Conservation (phyloP, 306 rosid species). For the Quercus rubra region DNA sequence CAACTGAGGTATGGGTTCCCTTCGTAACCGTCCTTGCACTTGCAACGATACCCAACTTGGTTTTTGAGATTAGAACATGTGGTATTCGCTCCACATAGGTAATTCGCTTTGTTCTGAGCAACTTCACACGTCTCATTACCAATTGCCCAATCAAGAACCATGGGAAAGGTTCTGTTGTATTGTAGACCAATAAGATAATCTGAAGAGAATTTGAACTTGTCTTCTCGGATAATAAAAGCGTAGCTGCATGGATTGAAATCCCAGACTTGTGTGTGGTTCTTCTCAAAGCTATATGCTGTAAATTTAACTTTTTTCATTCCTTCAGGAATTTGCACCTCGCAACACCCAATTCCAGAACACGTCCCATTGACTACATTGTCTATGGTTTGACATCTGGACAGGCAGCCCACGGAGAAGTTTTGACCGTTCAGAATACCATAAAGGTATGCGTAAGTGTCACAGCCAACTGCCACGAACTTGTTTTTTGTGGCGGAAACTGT, state of each 20-base stretch:
- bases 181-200: not conserved
- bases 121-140: not conserved
- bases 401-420: not conserved
- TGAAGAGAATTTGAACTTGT: too few species aligned
- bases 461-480: too few species aligned
- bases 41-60: slow-evolving; percentile 19
- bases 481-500: too few species aligned
- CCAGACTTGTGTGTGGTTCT: not conserved
- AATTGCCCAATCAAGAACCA: slow-evolving; percentile 13
- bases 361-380: not conserved
- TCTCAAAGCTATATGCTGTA: not conserved
- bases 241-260: slow-evolving; percentile 19
- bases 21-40: slow-evolving; percentile 19
- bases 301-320: not conserved
- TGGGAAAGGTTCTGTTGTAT: not conserved
- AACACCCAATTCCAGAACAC: slow-evolving; percentile 17
- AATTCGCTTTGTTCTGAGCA: too few species aligned
- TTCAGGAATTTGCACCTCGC: not conserved
- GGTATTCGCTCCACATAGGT: too few species aligned
- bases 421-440: not conserved
- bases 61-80: not conserved
- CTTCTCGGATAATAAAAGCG: slow-evolving; percentile 1
- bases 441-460: slow-evolving; percentile 9
- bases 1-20: slow-evolving; percentile 30
- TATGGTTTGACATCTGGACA: not conserved